Evolutionary conservation across 1,284 basidiomycete species (phyloP).

Genomic region (Ustilago lituana): DNA sequence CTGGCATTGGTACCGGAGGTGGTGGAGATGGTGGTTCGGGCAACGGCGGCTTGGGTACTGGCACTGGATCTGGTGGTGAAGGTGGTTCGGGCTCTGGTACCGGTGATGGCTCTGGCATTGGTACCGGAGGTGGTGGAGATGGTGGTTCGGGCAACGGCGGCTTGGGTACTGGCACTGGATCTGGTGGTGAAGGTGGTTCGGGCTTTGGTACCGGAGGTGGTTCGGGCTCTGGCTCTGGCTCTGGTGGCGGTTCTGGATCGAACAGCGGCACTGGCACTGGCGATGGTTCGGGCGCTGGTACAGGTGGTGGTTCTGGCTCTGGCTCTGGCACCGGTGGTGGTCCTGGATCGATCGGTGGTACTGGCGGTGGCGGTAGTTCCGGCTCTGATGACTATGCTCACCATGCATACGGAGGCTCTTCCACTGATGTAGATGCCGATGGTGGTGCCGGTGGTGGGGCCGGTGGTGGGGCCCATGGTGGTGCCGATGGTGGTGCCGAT

Average conservation of each 20-base stretch:
- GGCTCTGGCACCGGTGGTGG: slow-evolving; percentile 6
- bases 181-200: slow-evolving; percentile 3
- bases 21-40: background rate
- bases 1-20: slow-evolving; percentile 10
- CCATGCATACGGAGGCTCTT: too few relatives aligned
- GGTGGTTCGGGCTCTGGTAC: slow-evolving; percentile 4
- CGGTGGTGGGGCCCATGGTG: slow-evolving; percentile 5
- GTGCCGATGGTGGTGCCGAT: background rate
- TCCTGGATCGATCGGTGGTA: background rate
- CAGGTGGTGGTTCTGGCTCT: background rate
- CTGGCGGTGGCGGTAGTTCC: background rate
- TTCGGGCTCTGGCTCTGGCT: slow-evolving; percentile 11
- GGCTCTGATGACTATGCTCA: background rate
- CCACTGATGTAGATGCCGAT: too few relatives aligned
- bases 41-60: slow-evolving; percentile 1
- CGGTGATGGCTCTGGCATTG: slow-evolving; percentile 6
- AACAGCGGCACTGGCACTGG: slow-evolving; percentile 2
- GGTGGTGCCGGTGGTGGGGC: too few relatives aligned
- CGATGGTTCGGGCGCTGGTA: background rate
- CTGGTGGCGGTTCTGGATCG: slow-evolving; percentile 14
- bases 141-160: background rate
- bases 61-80: slow-evolving; percentile 18
- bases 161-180: slow-evolving; percentile 4
- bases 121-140: background rate
- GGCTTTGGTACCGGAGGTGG: background rate